A percentile compares a stretch with the other conserved stretches of the same genome.
Conservation (phyloP, 371 early-diverging fungal genomes). For the Syncephalastrum racemosum region DNA sequence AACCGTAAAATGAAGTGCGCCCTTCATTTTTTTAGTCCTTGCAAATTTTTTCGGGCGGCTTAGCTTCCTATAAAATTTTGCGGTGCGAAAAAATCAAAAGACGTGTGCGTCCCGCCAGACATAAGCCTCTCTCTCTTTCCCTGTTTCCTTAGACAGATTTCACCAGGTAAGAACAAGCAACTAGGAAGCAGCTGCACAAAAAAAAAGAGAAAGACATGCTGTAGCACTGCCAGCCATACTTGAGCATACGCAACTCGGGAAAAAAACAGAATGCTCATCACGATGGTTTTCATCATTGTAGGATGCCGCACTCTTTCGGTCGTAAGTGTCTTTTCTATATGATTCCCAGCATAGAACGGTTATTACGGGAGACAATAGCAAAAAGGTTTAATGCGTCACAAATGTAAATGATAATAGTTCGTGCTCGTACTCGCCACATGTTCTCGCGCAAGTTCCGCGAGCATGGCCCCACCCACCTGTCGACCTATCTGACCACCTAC, state of each 20-base stretch:
- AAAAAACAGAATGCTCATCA: no score
- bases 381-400: no score
- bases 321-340: conserved; percentile 39
- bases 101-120: no score
- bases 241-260: no score
- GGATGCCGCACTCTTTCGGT: conserved; percentile 95
- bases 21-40: neutral
- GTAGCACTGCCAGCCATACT: no score
- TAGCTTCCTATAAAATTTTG: no score
- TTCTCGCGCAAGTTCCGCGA: conserved; percentile 97
- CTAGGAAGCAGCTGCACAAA: neutral
- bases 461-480: conserved; percentile 90
- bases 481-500: conserved; percentile 97
- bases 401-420: conserved; percentile 38
- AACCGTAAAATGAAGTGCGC: conserved; percentile 7
- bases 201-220: no score
- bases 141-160: no score
- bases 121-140: no score
- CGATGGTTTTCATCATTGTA: conserved; percentile 3
- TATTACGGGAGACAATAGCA: neutral
- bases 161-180: conserved; percentile 5
- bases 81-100: no score
- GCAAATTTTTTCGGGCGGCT: no score
- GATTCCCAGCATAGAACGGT: neutral
- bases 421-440: conserved; percentile 99